Conservation (phyloP, 1,284 basidiomycete species). For the Schizopora paradoxa region DNA sequence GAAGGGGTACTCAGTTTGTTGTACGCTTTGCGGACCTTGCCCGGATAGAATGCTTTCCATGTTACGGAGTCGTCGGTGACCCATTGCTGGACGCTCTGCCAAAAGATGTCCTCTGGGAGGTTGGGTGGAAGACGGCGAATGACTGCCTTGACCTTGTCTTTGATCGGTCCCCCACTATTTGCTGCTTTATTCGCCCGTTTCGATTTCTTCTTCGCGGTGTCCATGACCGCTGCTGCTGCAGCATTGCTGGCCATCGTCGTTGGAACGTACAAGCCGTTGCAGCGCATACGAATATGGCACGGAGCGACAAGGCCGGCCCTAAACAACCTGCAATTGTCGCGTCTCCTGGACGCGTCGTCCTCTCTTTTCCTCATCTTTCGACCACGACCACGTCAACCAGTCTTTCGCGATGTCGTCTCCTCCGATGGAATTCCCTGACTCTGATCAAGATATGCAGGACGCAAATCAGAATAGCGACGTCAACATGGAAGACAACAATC, state of each 20-base stretch:
- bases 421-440: conserved; percentile 21
- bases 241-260: no score
- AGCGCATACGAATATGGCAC: no score
- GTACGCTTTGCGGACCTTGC: conserved; percentile 69
- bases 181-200: no score
- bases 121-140: conserved; percentile 88
- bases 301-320: conserved; percentile 11
- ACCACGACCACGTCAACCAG: no score
- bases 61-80: conserved; percentile 66
- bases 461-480: conserved; percentile 9
- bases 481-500: conserved; percentile 23
- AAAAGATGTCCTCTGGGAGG: conserved; percentile 88
- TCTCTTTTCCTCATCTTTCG: conserved; percentile 3
- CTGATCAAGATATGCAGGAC: conserved; percentile 20
- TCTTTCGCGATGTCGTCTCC: conserved; percentile 23
- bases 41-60: conserved; percentile 66
- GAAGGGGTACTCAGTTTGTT: conserved; percentile 82
- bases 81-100: conserved; percentile 86
- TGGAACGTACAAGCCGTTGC: no score
- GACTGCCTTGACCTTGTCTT: conserved; percentile 84
- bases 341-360: not conserved
- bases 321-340: conserved; percentile 4
- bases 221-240: no score
- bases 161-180: no score
- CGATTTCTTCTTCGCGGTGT: no score